Percentiles rank a stretch among this genome's conserved stretches.
These are phyloP conservation scores for Mortierella sp. DNA, from an alignment of 371 early-diverging fungal species.

Conservation along the genomic window DNA sequence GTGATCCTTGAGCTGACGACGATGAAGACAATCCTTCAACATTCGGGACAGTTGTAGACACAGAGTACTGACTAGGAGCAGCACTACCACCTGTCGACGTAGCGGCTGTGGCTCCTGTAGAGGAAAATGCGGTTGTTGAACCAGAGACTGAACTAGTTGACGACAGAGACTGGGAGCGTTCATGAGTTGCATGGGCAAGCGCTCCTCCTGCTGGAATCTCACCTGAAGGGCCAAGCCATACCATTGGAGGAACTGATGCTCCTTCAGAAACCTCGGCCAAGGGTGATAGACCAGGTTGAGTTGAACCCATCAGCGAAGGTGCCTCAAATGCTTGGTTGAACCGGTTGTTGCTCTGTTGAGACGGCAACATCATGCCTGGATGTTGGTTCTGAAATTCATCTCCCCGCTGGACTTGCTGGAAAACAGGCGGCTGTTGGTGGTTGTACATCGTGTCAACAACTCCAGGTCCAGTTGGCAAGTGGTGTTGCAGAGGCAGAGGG, in stretches of 20 bases:
- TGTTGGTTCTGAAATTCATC: constrained; percentile 7
- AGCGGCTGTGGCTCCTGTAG: background rate
- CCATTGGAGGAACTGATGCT: background rate
- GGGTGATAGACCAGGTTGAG: background rate
- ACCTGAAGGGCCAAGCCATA: background rate
- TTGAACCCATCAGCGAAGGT: background rate
- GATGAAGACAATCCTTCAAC: background rate
- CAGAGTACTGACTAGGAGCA: background rate
- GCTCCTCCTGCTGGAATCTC: background rate
- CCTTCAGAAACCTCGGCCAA: background rate
- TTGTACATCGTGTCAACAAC: constrained; percentile 3
- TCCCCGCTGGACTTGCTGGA: background rate
- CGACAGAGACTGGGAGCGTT: background rate
- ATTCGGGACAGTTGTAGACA: background rate
- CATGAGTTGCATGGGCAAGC: background rate
- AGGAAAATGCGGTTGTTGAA: background rate
- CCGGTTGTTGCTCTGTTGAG: background rate
- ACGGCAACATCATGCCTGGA: background rate
- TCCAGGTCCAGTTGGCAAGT: constrained; percentile 5
- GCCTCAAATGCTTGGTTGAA: background rate
- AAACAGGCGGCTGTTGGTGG: background rate
- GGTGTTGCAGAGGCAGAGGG: constrained; percentile 22
- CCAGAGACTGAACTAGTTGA: background rate
- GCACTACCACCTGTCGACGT: background rate
- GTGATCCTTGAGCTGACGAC: background rate